Evolutionary conservation across 2,329 filamentous ascomycete genomes (phyloP).

Genomic region (Fusarium miscanthi): DNA sequence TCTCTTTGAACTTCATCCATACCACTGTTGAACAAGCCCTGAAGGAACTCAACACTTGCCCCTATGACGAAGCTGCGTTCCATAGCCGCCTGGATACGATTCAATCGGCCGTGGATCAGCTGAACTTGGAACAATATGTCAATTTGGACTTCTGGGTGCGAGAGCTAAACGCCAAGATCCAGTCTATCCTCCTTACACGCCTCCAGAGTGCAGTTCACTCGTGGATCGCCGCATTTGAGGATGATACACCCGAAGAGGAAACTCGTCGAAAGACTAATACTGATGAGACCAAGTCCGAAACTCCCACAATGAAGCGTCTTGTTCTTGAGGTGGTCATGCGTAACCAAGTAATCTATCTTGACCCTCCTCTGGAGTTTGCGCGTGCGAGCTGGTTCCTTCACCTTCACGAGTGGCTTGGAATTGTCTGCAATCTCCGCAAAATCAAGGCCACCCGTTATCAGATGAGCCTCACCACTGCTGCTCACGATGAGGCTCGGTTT

Average conservation of each 20-base stretch:
- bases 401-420: slow-evolving; percentile 91
- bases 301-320: slow-evolving; percentile 76
- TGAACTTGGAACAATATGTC: slow-evolving; percentile 95
- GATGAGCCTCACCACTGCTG: slow-evolving; percentile 78
- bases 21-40: slow-evolving; percentile 84
- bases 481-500: slow-evolving; percentile 78
- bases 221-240: slow-evolving; percentile 89
- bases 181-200: slow-evolving; percentile 80
- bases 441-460: slow-evolving; percentile 96
- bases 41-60: slow-evolving; percentile 83
- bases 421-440: slow-evolving; percentile 91
- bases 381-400: slow-evolving; percentile 94
- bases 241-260: slow-evolving; percentile 64
- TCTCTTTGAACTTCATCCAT: slow-evolving; percentile 81
- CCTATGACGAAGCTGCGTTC: slow-evolving; percentile 84
- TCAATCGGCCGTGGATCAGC: slow-evolving; percentile 92
- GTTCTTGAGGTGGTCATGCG: slow-evolving; percentile 96
- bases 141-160: slow-evolving; percentile 93
- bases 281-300: slow-evolving; percentile 60
- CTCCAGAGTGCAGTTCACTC: slow-evolving; percentile 84
- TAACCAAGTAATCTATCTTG: slow-evolving; percentile 96
- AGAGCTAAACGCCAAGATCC: slow-evolving; percentile 86
- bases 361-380: slow-evolving; percentile 91
- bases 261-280: slow-evolving; percentile 62
- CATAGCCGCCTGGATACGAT: slow-evolving; percentile 84